Percentiles rank a stretch among this genome's conserved stretches.
Evolutionary conservation across 306 rosid species (phyloP).

Genomic region (Castanospermum australe): DNA sequence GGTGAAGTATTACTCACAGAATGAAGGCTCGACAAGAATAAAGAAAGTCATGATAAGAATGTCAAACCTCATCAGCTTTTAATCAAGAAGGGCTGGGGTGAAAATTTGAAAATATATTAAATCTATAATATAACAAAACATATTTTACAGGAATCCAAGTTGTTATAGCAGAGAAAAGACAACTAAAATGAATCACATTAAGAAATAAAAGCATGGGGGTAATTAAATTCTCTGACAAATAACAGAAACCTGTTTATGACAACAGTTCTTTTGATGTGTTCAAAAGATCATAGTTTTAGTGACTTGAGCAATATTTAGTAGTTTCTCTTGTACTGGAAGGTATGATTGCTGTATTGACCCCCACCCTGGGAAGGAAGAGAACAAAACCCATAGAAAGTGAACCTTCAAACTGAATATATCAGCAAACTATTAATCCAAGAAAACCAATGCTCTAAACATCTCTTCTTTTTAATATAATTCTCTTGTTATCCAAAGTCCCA

Average conservation of each 20-base stretch:
- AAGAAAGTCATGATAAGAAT: conserved; percentile 3
- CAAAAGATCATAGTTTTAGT: not conserved
- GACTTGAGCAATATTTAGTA: not conserved
- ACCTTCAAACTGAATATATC: not conserved
- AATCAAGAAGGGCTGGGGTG: not conserved
- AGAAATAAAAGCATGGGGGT: not conserved
- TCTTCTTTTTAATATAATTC: not conserved
- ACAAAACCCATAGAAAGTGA: not conserved
- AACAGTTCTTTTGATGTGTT: not conserved
- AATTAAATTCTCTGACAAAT: not conserved
- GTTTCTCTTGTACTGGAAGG: not conserved
- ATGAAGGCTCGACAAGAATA: not conserved
- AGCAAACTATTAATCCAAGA: conserved; percentile 1
- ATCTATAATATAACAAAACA: conserved; percentile 8
- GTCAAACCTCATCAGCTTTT: not conserved
- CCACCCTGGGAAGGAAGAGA: not conserved
- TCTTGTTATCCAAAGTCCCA: not conserved
- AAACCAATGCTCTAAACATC: not conserved
- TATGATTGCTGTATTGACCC: not conserved
- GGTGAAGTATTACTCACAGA: not conserved
- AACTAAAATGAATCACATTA: not conserved
- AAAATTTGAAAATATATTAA: not conserved
- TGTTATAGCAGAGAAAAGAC: conserved; percentile 5
- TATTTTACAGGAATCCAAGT: not conserved
- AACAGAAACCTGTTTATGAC: conserved; percentile 2